A percentile compares a stretch with the other conserved stretches of the same genome.
Evolutionary conservation across 1,284 basidiomycete species (phyloP).

Genomic region (Anthracocystis walkeri): DNA sequence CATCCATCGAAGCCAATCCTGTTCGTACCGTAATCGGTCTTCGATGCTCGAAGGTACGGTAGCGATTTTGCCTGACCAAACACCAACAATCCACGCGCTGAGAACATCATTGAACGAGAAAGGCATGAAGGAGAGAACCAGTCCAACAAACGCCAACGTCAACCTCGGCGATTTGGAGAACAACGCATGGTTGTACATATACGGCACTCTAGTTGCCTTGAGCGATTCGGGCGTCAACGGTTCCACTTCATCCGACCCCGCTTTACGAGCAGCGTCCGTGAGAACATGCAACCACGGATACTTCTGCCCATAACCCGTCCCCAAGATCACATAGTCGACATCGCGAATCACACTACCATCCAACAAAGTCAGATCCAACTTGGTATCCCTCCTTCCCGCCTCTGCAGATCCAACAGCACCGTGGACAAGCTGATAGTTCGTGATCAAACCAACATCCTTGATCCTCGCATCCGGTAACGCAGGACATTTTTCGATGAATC

Average conservation of each 20-base stretch:
- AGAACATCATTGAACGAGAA: constrained; percentile 49
- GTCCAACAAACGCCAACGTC: constrained; percentile 47
- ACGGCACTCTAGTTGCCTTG: constrained; percentile 31
- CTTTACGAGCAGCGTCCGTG: constrained; percentile 18
- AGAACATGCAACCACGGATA: constrained; percentile 55
- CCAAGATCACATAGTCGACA: constrained; percentile 55
- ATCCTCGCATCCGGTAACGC: constrained; percentile 54
- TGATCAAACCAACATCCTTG: constrained; percentile 54
- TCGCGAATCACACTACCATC: constrained; percentile 45
- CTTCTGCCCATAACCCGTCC: constrained; percentile 50
- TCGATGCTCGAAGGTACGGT: constrained; percentile 23
- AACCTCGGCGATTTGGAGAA: constrained; percentile 25
- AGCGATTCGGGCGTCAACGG: constrained; percentile 24
- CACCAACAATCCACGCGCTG: constrained; percentile 37
- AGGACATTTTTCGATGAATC: constrained; percentile 45
- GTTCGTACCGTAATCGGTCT: constrained; percentile 23
- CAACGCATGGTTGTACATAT: constrained; percentile 46
- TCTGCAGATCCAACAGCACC: constrained; percentile 1
- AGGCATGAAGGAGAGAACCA: constrained; percentile 50
- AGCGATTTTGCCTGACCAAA: constrained; percentile 48
- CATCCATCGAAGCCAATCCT: constrained; percentile 26
- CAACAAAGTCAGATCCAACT: constrained; percentile 42
- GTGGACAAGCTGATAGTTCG: constrained; percentile 22
- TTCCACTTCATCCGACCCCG: constrained; percentile 1
- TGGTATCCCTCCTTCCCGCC: constrained; percentile 1